Conservation (phyloP, 129 eudicot genomes). For the Ambrosia trifida region DNA sequence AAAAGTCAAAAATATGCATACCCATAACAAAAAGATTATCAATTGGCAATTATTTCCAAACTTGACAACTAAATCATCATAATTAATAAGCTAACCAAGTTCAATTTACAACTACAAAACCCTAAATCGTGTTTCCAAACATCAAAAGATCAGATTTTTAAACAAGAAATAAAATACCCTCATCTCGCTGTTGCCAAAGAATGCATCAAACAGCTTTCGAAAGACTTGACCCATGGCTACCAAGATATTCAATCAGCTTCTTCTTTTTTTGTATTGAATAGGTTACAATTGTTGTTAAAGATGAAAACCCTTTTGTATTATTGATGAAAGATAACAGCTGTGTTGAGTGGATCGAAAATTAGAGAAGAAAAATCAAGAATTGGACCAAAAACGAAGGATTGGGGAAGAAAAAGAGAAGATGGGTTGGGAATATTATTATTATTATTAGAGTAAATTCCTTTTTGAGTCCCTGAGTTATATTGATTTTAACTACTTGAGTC, state of each 20-base stretch:
- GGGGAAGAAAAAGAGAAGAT: not conserved
- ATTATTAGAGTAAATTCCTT: too few species aligned
- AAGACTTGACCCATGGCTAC: slow-evolving; percentile 89
- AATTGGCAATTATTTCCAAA: not conserved
- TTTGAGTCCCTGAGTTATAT: too few species aligned
- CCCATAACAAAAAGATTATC: slow-evolving; percentile 7
- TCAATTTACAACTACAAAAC: slow-evolving; percentile 10
- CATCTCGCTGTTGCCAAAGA: slow-evolving; percentile 98
- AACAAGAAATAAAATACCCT: slow-evolving; percentile 46
- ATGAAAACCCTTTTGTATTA: not conserved
- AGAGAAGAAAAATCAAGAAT: not conserved
- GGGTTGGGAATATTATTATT: not conserved
- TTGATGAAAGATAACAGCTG: not conserved
- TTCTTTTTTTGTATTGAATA: not conserved
- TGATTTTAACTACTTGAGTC: too few species aligned
- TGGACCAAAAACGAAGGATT: not conserved
- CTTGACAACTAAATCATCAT: slow-evolving; percentile 6
- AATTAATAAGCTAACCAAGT: not conserved
- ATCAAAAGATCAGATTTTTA: not conserved
- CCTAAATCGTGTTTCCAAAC: slow-evolving; percentile 19
- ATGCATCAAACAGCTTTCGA: slow-evolving; percentile 91
- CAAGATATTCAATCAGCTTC: not conserved
- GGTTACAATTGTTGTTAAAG: not conserved
- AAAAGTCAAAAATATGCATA: slow-evolving; percentile 14
- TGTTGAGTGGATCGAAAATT: not conserved